phyloP scores from a whole-genome alignment of 345 rosid genomes.

The Moricandia moricandioides region DNA sequence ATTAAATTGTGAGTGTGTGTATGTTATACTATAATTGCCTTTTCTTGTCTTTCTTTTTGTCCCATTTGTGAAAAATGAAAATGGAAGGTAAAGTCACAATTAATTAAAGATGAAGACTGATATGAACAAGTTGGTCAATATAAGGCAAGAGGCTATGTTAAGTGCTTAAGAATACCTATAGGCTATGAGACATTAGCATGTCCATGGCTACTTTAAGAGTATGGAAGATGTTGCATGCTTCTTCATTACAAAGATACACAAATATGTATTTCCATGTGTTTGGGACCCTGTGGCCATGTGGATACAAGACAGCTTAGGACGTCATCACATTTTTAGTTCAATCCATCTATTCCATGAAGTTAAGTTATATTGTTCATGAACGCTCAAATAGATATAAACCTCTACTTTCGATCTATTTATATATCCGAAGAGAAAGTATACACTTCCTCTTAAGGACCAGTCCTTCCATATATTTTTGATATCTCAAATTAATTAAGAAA shows the following conservation, averaged over 20 bases:
- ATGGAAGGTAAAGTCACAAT: not conserved
- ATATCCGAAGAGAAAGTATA: too few species aligned
- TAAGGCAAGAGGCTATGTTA: constrained; percentile 38
- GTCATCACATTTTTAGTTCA: too few species aligned
- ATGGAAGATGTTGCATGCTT: constrained; percentile 37
- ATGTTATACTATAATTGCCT: not conserved
- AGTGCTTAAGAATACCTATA: constrained; percentile 34
- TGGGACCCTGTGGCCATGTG: too few species aligned
- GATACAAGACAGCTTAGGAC: too few species aligned
- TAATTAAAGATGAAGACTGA: constrained; percentile 24
- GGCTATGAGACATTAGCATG: constrained; percentile 2
- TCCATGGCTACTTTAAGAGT: constrained; percentile 29
- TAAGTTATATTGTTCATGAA: too few species aligned
- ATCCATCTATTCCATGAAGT: too few species aligned
- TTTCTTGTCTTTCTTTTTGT: not conserved
- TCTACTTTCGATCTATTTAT: too few species aligned
- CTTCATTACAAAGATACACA: constrained; percentile 8
- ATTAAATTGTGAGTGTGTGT: not conserved
- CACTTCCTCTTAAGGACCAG: too few species aligned
- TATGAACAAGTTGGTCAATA: constrained; percentile 32
- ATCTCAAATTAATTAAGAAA: too few species aligned
- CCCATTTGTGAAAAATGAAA: constrained; percentile 21
- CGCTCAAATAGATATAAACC: too few species aligned
- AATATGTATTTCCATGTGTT: not conserved
- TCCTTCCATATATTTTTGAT: too few species aligned